Base-by-base conservation (phyloP, 352 stramenopile species). In the Bremia lactucae region DNA sequence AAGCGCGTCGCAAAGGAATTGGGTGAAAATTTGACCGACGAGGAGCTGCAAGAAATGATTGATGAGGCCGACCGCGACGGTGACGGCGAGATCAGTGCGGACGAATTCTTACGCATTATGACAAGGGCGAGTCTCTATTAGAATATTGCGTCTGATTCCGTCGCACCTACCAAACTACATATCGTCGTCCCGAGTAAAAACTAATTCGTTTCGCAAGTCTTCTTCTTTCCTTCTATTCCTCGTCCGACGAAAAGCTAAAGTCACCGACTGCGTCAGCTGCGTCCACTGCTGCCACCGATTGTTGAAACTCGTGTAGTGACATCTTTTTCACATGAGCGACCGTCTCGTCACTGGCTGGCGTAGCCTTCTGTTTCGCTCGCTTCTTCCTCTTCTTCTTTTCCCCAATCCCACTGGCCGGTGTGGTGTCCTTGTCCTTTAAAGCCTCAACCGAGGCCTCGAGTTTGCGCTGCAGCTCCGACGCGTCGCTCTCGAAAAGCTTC, bases 41-140 rank as follows among this genome's bases (percentile, higher is more conserved):
- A 96, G 37, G 95, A 98, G 62, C 68, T 98, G 29, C 77, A 97
- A 50, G 95, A 98, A 59, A 98, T 98, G 95, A 98, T 98, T 59
- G 93, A 98, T 55, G 76, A 96, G 37, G 95, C 95, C 16, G 94
- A 98, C 55, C 80, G 76, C 6, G 93, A 98, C 62, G 74, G 91
- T 31, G 95, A 98, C 62, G 92, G 94, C 19, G 89, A 97, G 68
- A 97, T 98, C 67, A 96, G 88, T 61, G 70, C 93, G 37, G 89
- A 97, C 36, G 94, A 98, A 55, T 98, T 98, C 59, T 86, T 96
- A 49, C 68, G 72, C 39, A 97, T 98, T 65, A 98, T 98, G 91
- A 97, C 91, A 47, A 97, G 97, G 72, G 96, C 94, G 46, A 97
- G 73, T 71, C 49, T 86, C 25, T 88, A 88, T 49, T 84, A 66